phyloP scores from a whole-genome alignment of 495 filamentous ascomycete genomes.

The Aspergillus bertholletiae region DNA sequence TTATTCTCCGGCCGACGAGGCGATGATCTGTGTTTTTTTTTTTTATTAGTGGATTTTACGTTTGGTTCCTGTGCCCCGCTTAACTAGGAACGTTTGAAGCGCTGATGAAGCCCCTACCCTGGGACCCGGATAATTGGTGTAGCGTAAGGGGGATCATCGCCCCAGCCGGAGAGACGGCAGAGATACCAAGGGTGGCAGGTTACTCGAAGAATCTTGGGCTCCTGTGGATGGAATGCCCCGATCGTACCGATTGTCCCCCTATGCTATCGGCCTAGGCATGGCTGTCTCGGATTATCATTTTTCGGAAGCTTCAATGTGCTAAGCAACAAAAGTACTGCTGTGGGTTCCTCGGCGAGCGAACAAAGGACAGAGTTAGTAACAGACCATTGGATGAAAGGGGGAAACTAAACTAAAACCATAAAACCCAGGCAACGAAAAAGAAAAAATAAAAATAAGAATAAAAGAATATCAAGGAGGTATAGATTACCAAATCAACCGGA shows the following conservation, averaged over 20 bases:
- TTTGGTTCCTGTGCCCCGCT: neutral
- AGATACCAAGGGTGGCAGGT: slow-evolving; percentile 2
- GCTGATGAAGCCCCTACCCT: neutral
- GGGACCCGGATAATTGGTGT: neutral
- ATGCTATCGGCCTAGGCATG: slow-evolving; percentile 1
- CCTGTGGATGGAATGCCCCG: slow-evolving; percentile 4
- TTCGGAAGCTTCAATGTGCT: slow-evolving; percentile 12
- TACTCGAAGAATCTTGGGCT: neutral
- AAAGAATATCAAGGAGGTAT: neutral
- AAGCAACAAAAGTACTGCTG: slow-evolving; percentile 6
- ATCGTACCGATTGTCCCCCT: neutral
- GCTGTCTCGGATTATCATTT: slow-evolving; percentile 13
- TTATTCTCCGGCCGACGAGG: neutral
- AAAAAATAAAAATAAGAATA: neutral
- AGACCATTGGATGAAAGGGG: neutral
- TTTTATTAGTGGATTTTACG: neutral
- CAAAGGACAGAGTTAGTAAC: neutral
- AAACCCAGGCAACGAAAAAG: no score
- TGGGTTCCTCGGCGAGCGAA: no score
- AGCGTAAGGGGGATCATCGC: slow-evolving; percentile 7
- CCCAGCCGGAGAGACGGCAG: neutral
- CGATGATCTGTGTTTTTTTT: neutral
- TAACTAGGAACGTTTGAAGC: neutral
- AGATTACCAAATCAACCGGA: neutral
- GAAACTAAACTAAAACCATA: no score